Base-by-base conservation (phyloP, 257 asterid species). In the Asclepias syriaca region DNA sequence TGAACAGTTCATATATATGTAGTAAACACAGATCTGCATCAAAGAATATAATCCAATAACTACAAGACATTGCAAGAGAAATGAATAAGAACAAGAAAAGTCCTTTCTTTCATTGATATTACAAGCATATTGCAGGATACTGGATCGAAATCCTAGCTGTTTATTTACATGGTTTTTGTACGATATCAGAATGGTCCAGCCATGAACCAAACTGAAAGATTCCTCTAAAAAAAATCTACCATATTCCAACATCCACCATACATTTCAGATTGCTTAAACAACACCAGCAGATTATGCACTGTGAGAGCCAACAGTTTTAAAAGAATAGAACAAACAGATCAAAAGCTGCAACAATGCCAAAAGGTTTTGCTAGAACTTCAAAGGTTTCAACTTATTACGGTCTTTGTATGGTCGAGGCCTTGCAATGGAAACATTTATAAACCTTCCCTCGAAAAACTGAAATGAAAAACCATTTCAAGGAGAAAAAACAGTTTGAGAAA, bases 381-480 rank as follows among this genome's bases (percentile, higher is more conserved):
- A 85, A 3, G 82, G 78, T 53, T 22, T 73, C 7, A 81, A 69
- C 63, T 74, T 67, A 0, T 68, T 51, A 50, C 77, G 86, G 68
- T 79, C 48, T 75, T 79, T 81, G 81, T 87, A 85, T 32, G 85
- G 80, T 8, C 85, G 86, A 16, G 85, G 88, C 77, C 59, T 81
- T 40, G 87, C 84, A 59, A 78, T 70, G 29, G 78, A 49, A 75
- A 83, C 90, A 19, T 71, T 67, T 76, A 87, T 80, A 72, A 87
- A 87, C 60, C 83, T 78, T 57, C 93, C 90, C 43, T 83, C 87
- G 0, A 85, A 78, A 74, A 85, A 85, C 93, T 71, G 63, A 81
- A 66, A 80, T 61, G 57, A 72, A 27, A 65, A 75, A 56, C 46
- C 67, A 56, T 27, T 50, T 29, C 49, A 43, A 71, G 58, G 68